phyloP scores from a whole-genome alignment of 2,329 filamentous ascomycete species.

The Shiraia sp. region DNA sequence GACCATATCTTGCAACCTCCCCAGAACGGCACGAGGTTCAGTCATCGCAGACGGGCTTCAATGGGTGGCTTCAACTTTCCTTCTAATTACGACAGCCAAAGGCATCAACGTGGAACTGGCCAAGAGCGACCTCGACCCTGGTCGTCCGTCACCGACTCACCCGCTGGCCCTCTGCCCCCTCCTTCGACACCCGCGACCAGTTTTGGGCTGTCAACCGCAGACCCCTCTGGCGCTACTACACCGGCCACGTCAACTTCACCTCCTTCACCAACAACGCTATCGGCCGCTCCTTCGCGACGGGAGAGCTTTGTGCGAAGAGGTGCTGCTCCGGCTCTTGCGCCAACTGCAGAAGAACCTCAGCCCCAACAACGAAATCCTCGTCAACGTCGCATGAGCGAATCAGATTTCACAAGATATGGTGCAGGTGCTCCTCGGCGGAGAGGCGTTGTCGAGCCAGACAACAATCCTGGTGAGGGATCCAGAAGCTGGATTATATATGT shows the following conservation, averaged over 20 bases:
- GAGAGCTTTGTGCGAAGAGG: slow-evolving; percentile 46
- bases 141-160: slow-evolving; percentile 57
- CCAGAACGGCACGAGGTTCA: slow-evolving; percentile 59
- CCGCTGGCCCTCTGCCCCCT: slow-evolving; percentile 62
- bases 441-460: slow-evolving; percentile 62
- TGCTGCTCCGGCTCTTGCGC: slow-evolving; percentile 47
- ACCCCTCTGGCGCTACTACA: slow-evolving; percentile 56
- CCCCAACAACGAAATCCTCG: slow-evolving; percentile 48
- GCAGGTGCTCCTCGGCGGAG: slow-evolving; percentile 66
- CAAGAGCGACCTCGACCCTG: slow-evolving; percentile 49
- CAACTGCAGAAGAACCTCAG: slow-evolving; percentile 48
- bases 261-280: slow-evolving; percentile 41
- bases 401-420: slow-evolving; percentile 64
- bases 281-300: slow-evolving; percentile 43
- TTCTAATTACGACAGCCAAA: slow-evolving; percentile 57
- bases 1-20: slow-evolving; percentile 57
- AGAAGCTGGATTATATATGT: slow-evolving; percentile 75
- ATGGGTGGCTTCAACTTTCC: slow-evolving; percentile 58
- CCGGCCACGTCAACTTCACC: slow-evolving; percentile 38
- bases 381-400: slow-evolving; percentile 62
- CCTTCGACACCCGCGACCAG: slow-evolving; percentile 65
- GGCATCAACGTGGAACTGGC: slow-evolving; percentile 52
- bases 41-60: slow-evolving; percentile 57
- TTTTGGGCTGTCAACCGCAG: slow-evolving; percentile 55
- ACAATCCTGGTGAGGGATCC: slow-evolving; percentile 60